Base-by-base conservation (phyloP, 148 eudicot genomes). In the Talinum fruticosum region DNA sequence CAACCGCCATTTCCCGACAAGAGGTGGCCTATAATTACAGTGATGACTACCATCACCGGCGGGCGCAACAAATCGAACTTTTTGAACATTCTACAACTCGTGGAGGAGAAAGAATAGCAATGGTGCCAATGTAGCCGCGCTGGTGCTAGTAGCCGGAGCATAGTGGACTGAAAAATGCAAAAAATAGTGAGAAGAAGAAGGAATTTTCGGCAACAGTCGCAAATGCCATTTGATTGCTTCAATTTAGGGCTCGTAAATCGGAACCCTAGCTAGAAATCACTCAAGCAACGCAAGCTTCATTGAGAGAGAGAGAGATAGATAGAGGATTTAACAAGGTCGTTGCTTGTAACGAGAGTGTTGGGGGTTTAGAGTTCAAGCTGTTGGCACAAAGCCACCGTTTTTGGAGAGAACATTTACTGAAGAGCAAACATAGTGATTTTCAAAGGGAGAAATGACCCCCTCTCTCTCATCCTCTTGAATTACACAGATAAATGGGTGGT, bases 131-230 rank as follows among this genome's bases (percentile, higher is more conserved):
- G 23, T 35, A 0, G 35, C 29, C 2, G 1, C 41, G 28, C 19
- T 57, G 80, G 53, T 49, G 69, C 32, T 5, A 65, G 51, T 35
- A 69, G 41, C 41, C 32, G 45, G 51, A 51, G 44, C 35, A 35
- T 2, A 66, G 34, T 35, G 79, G 72, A 26, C 35, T 33, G 74
- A 75, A 7, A 51, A 75, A 5, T 74, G 59, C 72, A 74, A 62
- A 49, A 79, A 75, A 41, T 61, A 76, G 53, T 77, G 79, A 51
- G 77, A 69, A 66, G 85, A 71, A 15, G 85, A 71, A 30, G 79
- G 64, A 59, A 79, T 66, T 79, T 79, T 79, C 10, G 78, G 73
- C 65, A 79, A 10, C 1, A 41, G 69, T 32, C 0, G 49, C 15
- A 14, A 28, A 44, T 35, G 81, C 65, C 76, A 79, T 79, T 70